Evolutionary conservation across 129 eudicot species (phyloP).

Genomic region (Centaurea solstitialis): DNA sequence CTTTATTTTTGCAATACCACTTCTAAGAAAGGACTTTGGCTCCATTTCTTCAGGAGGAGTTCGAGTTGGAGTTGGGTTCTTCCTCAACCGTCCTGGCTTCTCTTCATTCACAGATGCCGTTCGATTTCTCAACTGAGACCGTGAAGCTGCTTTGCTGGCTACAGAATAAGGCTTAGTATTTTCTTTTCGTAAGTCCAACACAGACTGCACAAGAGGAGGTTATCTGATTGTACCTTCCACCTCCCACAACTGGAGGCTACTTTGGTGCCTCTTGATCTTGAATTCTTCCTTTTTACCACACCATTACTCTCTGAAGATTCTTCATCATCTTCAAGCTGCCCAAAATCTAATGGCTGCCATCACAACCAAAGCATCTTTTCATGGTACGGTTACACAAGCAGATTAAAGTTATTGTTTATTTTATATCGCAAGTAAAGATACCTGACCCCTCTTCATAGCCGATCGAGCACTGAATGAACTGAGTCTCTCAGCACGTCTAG

Average conservation of each 20-base stretch:
- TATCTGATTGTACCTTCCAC: slow-evolving; percentile 69
- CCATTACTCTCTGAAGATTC: slow-evolving; percentile 49
- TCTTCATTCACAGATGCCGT: slow-evolving; percentile 63
- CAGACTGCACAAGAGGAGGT: slow-evolving; percentile 89
- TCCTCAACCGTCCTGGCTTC: slow-evolving; percentile 58
- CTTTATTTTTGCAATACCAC: slow-evolving; percentile 46
- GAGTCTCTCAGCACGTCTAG: slow-evolving; percentile 74
- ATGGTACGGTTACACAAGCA: slow-evolving; percentile 2
- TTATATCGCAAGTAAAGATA: slow-evolving; percentile 28
- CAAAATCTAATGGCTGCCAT: slow-evolving; percentile 64
- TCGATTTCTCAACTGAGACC: slow-evolving; percentile 75
- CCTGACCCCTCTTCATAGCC: slow-evolving; percentile 58
- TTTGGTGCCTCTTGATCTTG: slow-evolving; percentile 49
- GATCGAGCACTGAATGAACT: slow-evolving; percentile 62
- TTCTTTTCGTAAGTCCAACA: slow-evolving; percentile 87
- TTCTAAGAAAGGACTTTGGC: slow-evolving; percentile 49
- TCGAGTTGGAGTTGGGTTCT: slow-evolving; percentile 45
- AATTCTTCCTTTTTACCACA: slow-evolving; percentile 57
- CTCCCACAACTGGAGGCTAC: slow-evolving; percentile 55
- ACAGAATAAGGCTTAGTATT: slow-evolving; percentile 80
- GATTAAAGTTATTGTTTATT: background rate
- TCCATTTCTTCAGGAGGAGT: slow-evolving; percentile 41
- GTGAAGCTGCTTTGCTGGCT: slow-evolving; percentile 50
- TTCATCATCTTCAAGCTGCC: slow-evolving; percentile 77
- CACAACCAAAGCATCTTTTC: slow-evolving; percentile 25